Base-by-base conservation (phyloP, 371 early-diverging fungal species). In the Mucor plumbeus region DNA sequence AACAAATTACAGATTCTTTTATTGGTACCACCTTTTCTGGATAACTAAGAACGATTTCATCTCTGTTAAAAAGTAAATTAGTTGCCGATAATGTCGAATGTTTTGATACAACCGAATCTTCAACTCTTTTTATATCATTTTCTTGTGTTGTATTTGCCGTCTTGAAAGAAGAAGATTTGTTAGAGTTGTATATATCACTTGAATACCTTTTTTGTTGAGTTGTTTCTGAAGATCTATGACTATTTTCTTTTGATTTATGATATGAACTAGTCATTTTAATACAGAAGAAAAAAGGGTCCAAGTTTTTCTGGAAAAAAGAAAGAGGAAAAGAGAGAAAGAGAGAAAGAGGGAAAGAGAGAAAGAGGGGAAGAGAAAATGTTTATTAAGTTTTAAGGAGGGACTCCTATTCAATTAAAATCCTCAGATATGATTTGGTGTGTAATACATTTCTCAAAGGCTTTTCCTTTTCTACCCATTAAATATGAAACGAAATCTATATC, bases 401-500 rank as follows among this genome's bases (percentile, higher is more conserved):
- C 47, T 47, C 47, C 47, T 47, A n/a, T 47, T 19, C 47, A 47
- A 47, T 47, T 47, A 19, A 47, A 47, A 47, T 47, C 4, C 47
- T 19, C 47, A 19, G 9, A 19, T 47, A 19, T 47, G 17, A 47
- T 47, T 47, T 47, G 47, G 47, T 6, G 47, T 9, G 47, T 47
- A 47, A 8, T 38, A 38, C 7, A 14, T 60, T 34, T 33, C 39
- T 15, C 38, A 9, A 26, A 26, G 26, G 26, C 40, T 41, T 43
- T 59, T 31, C 21, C 5, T 35, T 36, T 17, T 3, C 15, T 2
- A 13, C 10, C n/a, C 6, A 7, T 1, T 44, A 13, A 38, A 5
- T 38, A 62, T 62, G 62, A 62, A 50, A 38, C n/a, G 62, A 50
- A 48, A 38, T 50, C 26, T 36, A 5, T 39, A 36, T 21, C 62